These are phyloP conservation scores for Combretum micranthum DNA, from an alignment of 345 rosid genomes.

Conservation along the genomic window DNA sequence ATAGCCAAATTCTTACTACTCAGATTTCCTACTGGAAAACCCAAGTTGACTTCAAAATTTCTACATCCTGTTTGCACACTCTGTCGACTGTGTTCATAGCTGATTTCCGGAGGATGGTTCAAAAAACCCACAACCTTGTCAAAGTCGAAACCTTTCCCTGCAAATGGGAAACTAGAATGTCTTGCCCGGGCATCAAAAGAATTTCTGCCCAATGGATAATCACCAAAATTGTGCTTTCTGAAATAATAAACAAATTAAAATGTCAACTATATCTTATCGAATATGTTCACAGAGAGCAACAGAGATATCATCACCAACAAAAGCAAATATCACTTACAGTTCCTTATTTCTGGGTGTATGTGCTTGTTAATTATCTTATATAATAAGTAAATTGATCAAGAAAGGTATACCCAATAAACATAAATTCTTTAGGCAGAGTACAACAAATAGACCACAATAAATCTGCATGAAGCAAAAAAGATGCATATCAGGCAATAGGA, in stretches of 20 bases:
- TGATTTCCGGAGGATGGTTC: constrained; percentile 27
- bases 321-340: not conserved
- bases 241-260: constrained; percentile 30
- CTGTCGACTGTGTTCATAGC: constrained; percentile 39
- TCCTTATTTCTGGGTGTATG: too few relatives aligned
- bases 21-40: constrained; percentile 37
- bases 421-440: too few relatives aligned
- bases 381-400: too few relatives aligned
- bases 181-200: constrained; percentile 43
- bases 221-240: constrained; percentile 52
- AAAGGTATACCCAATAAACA: too few relatives aligned
- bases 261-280: constrained; percentile 21
- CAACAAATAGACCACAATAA: too few relatives aligned
- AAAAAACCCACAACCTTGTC: constrained; percentile 37
- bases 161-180: constrained; percentile 30
- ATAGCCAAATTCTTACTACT: constrained; percentile 33
- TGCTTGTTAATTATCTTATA: too few relatives aligned
- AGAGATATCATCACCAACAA: not conserved
- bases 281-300: constrained; percentile 11
- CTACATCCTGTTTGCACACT: constrained; percentile 24
- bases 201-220: constrained; percentile 48
- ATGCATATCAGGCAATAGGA: too few relatives aligned
- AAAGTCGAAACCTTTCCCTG: constrained; percentile 40
- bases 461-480: too few relatives aligned
- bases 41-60: constrained; percentile 36